Evolutionary conservation across 257 asterid species (phyloP).

Genomic region (Rehmannia glutinosa): DNA sequence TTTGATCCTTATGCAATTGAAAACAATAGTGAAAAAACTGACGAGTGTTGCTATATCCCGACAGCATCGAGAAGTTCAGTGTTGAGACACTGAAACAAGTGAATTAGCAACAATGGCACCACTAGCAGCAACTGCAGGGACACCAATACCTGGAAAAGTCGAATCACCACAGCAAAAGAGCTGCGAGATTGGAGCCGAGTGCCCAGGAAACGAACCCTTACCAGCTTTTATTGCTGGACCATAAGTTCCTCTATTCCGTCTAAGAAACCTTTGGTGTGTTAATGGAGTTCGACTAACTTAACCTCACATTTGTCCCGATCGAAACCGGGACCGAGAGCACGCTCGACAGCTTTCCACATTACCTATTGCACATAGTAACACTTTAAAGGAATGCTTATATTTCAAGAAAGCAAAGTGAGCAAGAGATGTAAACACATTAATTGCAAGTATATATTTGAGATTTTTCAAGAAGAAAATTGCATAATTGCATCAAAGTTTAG

Average conservation of each 20-base stretch:
- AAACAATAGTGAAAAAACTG: background rate
- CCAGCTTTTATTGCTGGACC: constrained; percentile 97
- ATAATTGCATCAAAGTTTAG: background rate
- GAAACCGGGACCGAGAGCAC: constrained; percentile 79
- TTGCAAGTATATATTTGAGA: too few relatives aligned
- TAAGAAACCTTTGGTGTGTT: constrained; percentile 78
- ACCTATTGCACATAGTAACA: constrained; percentile 36
- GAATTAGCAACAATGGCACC: constrained; percentile 97
- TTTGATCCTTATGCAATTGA: background rate
- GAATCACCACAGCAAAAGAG: constrained; percentile 94
- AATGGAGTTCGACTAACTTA: constrained; percentile 79
- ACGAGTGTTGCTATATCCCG: constrained; percentile 37
- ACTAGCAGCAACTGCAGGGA: constrained; percentile 98
- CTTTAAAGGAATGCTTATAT: background rate
- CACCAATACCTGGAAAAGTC: constrained; percentile 97
- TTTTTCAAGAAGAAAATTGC: too few relatives aligned
- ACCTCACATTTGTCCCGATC: constrained; percentile 79
- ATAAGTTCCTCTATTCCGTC: constrained; percentile 80
- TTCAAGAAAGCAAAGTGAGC: background rate
- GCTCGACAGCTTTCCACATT: constrained; percentile 92
- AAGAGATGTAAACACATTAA: background rate
- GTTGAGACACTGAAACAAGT: constrained; percentile 84
- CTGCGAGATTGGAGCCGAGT: constrained; percentile 65
- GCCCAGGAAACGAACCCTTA: constrained; percentile 71
- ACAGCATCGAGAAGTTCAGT: constrained; percentile 86